Conservation (phyloP, 129 eudicot species). For the Artemisia tridentata region DNA sequence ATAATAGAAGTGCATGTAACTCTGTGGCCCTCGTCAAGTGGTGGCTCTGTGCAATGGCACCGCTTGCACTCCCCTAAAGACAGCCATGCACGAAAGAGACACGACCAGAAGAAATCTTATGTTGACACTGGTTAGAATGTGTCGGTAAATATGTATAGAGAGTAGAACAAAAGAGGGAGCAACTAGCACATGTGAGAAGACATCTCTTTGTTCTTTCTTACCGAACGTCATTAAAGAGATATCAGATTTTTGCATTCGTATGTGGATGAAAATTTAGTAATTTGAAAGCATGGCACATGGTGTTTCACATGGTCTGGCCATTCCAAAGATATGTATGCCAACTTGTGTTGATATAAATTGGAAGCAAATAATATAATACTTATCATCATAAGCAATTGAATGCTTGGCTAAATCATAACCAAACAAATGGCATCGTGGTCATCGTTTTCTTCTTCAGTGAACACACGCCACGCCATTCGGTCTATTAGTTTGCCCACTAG, state of each 20-base stretch:
- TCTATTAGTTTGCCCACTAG: conserved; percentile 29
- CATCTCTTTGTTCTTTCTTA: conserved; percentile 23
- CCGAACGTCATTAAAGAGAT: conserved; percentile 26
- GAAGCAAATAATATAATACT: conserved; percentile 4
- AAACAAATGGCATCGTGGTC: conserved; percentile 20
- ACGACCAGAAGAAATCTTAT: conserved; percentile 16
- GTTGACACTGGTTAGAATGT: conserved; percentile 12
- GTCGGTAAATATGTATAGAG: not conserved
- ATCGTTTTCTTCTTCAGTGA: conserved; percentile 17
- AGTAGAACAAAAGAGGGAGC: conserved; percentile 21
- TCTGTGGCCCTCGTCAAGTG: too few species aligned
- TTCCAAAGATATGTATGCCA: conserved; percentile 18
- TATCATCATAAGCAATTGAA: conserved; percentile 6
- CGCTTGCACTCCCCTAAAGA: too few species aligned
- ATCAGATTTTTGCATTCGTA: conserved; percentile 13
- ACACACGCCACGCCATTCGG: conserved; percentile 16
- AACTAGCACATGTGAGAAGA: conserved; percentile 32
- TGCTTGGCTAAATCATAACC: conserved; percentile 22
- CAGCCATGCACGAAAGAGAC: conserved; percentile 6
- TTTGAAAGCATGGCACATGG: conserved; percentile 26
- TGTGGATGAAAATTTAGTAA: conserved; percentile 10
- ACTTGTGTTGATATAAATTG: conserved; percentile 20
- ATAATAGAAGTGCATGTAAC: too few species aligned
- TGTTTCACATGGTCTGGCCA: conserved; percentile 19
- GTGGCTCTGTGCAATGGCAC: too few species aligned